phyloP scores from a whole-genome alignment of 768 basidiomycete species.

The Termitomyces titanicus region DNA sequence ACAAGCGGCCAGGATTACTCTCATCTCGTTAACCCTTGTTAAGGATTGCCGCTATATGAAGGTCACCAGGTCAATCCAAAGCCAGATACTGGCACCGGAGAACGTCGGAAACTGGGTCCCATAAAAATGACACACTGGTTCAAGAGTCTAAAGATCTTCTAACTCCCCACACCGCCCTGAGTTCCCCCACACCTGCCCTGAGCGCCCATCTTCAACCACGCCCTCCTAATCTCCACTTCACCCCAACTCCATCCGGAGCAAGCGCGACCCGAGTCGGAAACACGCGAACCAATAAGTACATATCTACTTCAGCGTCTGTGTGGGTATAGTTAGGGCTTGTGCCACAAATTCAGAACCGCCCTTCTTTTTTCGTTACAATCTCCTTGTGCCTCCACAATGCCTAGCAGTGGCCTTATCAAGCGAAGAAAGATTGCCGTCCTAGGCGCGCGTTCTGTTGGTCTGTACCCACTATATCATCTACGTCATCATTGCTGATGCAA shows the following conservation, averaged over 20 bases:
- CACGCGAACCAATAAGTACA: neutral
- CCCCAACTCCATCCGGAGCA: constrained; percentile 4
- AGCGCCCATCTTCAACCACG: neutral
- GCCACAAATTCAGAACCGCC: neutral
- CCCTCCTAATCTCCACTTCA: neutral
- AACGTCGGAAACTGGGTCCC: constrained; percentile 3
- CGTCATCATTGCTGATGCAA: constrained; percentile 8
- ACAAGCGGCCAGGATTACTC: constrained; percentile 14
- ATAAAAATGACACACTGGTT: constrained; percentile 1
- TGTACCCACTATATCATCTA: constrained; percentile 24
- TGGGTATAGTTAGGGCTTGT: neutral
- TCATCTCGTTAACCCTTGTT: constrained; percentile 8
- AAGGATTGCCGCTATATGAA: constrained; percentile 8
- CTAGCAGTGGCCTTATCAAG: constrained; percentile 35
- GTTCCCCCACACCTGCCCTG: constrained; percentile 6
- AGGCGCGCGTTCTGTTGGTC: constrained; percentile 83
- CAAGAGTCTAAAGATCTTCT: too few relatives aligned
- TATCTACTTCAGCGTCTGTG: constrained; percentile 2
- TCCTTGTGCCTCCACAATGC: constrained; percentile 19
- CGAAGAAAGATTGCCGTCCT: constrained; percentile 84
- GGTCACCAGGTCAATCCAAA: constrained; percentile 14
- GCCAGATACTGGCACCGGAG: constrained; percentile 5
- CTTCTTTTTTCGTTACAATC: constrained; percentile 28
- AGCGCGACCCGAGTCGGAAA: constrained; percentile 13
- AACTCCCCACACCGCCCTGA: constrained; percentile 10